Conservation (phyloP, 768 basidiomycete genomes). For the Hortiboletus flavorubellus region DNA sequence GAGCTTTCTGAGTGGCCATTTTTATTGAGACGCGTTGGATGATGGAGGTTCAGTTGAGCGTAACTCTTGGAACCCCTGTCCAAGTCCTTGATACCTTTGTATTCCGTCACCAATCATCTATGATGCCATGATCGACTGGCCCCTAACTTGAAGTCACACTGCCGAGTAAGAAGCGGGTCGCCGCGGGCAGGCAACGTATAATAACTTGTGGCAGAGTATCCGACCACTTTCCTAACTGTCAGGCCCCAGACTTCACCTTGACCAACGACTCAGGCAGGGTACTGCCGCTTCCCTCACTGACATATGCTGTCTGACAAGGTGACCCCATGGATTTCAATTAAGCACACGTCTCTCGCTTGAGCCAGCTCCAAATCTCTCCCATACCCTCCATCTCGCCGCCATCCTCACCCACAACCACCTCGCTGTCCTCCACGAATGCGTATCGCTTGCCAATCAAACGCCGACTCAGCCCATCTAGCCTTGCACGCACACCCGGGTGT, state of each 20-base stretch:
- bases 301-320: neutral
- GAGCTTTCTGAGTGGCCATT: slow-evolving; percentile 15
- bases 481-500: neutral
- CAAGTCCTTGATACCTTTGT: neutral
- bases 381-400: neutral
- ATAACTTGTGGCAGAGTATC: no score
- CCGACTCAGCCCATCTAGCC: slow-evolving; percentile 19
- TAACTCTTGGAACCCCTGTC: neutral
- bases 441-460: slow-evolving; percentile 37
- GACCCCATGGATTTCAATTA: neutral
- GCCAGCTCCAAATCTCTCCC: slow-evolving; percentile 27
- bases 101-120: neutral
- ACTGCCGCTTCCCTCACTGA: no score
- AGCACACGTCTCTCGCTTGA: slow-evolving; percentile 20
- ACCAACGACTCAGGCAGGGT: no score
- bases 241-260: no score
- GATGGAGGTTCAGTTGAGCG: neutral
- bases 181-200: no score
- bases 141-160: neutral
- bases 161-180: neutral
- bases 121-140: no score
- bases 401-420: slow-evolving; percentile 2
- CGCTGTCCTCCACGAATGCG: slow-evolving; percentile 34
- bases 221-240: no score
- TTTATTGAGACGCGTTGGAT: neutral